Evolutionary conservation across 2,329 filamentous ascomycete species (phyloP).

Genomic region (Sporothrix brunneoviolacea): DNA sequence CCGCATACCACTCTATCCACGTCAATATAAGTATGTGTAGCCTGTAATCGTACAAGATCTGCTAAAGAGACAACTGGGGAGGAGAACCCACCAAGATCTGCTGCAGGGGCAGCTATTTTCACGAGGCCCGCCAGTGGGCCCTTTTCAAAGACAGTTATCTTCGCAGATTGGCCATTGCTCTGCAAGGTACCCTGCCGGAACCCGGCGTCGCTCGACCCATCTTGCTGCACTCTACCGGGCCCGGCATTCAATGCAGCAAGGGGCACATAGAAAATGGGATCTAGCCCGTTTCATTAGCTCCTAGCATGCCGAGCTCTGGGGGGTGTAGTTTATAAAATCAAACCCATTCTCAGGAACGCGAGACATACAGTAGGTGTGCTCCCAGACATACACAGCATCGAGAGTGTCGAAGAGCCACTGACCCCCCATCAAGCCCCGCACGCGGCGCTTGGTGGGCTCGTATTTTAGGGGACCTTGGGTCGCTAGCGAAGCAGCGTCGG

Average conservation of each 20-base stretch:
- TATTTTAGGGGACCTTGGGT: slow-evolving; percentile 25
- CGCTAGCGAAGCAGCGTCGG: slow-evolving; percentile 22
- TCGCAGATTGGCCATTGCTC: slow-evolving; percentile 16
- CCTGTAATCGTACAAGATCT: too few species aligned
- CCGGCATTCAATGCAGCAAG: too few species aligned
- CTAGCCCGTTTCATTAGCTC: too few species aligned
- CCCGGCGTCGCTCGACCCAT: slow-evolving; percentile 8
- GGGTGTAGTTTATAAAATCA: too few species aligned
- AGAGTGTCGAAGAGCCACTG: slow-evolving; percentile 29
- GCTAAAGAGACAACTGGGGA: too few species aligned
- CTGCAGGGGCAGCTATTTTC: too few species aligned
- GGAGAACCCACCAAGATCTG: too few species aligned
- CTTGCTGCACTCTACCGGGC: slow-evolving; percentile 7
- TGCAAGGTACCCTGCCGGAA: slow-evolving; percentile 20
- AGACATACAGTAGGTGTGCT: slow-evolving; percentile 27
- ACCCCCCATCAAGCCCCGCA: slow-evolving; percentile 26
- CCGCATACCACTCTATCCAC: slow-evolving; percentile 30
- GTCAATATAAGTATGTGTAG: too few species aligned
- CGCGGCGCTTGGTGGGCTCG: slow-evolving; percentile 26
- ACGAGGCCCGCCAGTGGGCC: slow-evolving; percentile 19
- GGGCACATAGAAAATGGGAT: too few species aligned
- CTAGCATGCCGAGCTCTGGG: too few species aligned
- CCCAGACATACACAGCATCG: slow-evolving; percentile 30
- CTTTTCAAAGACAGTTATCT: slow-evolving; percentile 18
- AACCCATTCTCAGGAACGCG: too few species aligned